Conservation (phyloP, 768 basidiomycete species). For the Leccinum truebloodii region DNA sequence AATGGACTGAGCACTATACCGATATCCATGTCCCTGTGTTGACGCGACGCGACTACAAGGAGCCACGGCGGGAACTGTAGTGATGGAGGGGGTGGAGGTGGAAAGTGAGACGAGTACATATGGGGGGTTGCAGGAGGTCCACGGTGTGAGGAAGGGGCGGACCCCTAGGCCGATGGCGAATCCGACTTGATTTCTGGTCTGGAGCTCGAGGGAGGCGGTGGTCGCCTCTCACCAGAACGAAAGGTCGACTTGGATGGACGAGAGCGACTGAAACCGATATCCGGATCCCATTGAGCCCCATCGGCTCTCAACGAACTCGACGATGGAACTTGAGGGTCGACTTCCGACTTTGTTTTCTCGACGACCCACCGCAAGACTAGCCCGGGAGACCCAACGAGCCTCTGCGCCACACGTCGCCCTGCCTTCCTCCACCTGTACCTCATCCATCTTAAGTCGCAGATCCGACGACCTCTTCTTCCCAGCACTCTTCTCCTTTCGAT, state of each 20-base stretch:
- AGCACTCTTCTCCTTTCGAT: neutral
- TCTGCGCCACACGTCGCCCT: constrained; percentile 14
- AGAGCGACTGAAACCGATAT: too few relatives aligned
- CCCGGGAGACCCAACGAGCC: constrained; percentile 27
- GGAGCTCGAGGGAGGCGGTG: neutral
- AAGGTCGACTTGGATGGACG: neutral
- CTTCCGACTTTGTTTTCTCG: neutral
- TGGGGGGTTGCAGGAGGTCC: constrained; percentile 5
- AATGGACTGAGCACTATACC: constrained; percentile 17
- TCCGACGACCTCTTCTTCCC: neutral
- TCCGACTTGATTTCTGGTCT: constrained; percentile 14
- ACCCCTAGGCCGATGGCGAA: constrained; percentile 13
- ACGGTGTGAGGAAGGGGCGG: constrained; percentile 7
- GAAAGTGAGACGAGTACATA: too few relatives aligned
- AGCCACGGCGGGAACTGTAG: constrained; percentile 19
- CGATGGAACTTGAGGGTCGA: neutral
- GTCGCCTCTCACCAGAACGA: constrained; percentile 2
- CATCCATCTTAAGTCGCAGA: constrained; percentile 19
- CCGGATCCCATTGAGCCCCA: too few relatives aligned
- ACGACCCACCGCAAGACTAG: constrained; percentile 7
- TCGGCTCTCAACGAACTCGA: too few relatives aligned
- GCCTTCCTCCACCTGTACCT: constrained; percentile 26
- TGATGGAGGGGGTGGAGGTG: constrained; percentile 11
- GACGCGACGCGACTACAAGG: constrained; percentile 11
- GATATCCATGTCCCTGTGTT: constrained; percentile 20